Percentiles rank a stretch among this genome's conserved stretches.
These are phyloP conservation scores for Candida germanica DNA, from an alignment of 805 yeast genomes.

Conservation along the genomic window DNA sequence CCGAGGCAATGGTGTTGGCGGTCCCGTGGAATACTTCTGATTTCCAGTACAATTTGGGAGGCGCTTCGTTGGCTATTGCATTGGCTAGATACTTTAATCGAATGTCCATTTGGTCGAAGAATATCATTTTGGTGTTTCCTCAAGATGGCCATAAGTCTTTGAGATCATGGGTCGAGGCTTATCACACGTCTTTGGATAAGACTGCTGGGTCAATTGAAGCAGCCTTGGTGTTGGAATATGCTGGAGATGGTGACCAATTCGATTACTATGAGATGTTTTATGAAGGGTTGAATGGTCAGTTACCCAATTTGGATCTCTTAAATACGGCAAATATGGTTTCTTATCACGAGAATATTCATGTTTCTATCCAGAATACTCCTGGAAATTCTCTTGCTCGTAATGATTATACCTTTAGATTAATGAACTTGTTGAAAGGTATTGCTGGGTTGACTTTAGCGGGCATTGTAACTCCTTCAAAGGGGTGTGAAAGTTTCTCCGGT, in stretches of 20 bases:
- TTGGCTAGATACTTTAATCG: conserved; percentile 76
- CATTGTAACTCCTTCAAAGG: conserved; percentile 51
- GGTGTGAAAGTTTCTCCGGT: conserved; percentile 87
- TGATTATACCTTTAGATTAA: conserved; percentile 54
- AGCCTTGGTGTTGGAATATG: conserved; percentile 80
- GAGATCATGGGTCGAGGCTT: conserved; percentile 90
- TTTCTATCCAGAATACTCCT: conserved; percentile 62
- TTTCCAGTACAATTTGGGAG: conserved; percentile 70
- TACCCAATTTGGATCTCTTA: conserved; percentile 88
- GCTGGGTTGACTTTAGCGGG: conserved; percentile 70
- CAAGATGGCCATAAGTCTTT: conserved; percentile 65
- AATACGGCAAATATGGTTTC: conserved; percentile 76
- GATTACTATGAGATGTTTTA: conserved; percentile 72
- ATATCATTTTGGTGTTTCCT: conserved; percentile 82
- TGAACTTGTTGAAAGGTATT: conserved; percentile 63
- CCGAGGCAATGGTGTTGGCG: conserved; percentile 88
- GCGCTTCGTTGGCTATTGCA: conserved; percentile 67
- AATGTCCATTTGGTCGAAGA: conserved; percentile 95
- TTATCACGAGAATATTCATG: conserved; percentile 71
- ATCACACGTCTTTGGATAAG: conserved; percentile 76
- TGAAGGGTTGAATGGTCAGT: conserved; percentile 91
- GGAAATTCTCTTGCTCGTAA: conserved; percentile 43
- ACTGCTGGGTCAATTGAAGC: conserved; percentile 95
- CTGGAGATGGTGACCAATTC: conserved; percentile 63
- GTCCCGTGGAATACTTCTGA: conserved; percentile 83